Conservation (phyloP, 768 basidiomycete genomes). For the Kockovaella imperatae region DNA sequence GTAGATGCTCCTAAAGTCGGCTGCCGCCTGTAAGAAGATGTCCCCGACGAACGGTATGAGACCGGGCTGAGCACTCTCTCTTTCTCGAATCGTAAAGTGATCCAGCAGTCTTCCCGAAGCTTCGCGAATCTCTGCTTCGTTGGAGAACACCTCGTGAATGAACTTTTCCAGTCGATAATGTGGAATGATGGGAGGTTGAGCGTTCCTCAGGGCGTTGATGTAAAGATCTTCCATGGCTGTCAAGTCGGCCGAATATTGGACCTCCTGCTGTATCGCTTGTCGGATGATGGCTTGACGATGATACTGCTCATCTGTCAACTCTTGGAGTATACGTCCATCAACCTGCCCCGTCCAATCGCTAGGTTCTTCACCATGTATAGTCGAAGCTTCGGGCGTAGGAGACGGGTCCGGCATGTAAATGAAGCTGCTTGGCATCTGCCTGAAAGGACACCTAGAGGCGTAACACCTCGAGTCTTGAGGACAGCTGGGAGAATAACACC, state of each 20-base stretch:
- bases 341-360: conserved; percentile 83
- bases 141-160: conserved; percentile 89
- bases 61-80: conserved; percentile 60
- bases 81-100: conserved; percentile 74
- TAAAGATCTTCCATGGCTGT: conserved; percentile 79
- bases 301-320: conserved; percentile 68
- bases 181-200: conserved; percentile 63
- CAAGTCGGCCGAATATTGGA: conserved; percentile 81
- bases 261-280: conserved; percentile 79
- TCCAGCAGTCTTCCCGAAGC: conserved; percentile 76
- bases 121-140: conserved; percentile 83
- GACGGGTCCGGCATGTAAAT: not conserved
- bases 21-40: conserved; percentile 75
- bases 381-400: not conserved
- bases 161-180: conserved; percentile 68
- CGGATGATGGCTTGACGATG: conserved; percentile 75
- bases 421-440: conserved; percentile 26
- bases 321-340: conserved; percentile 60
- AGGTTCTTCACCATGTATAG: conserved; percentile 45
- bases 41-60: conserved; percentile 81
- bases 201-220: conserved; percentile 61
- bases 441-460: conserved; percentile 58
- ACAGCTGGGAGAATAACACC: conserved; percentile 83
- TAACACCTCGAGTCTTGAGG: conserved; percentile 74
- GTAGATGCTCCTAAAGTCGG: conserved; percentile 79